phyloP scores from a whole-genome alignment of 2,329 filamentous ascomycete species.

The Penicillium sp. region DNA sequence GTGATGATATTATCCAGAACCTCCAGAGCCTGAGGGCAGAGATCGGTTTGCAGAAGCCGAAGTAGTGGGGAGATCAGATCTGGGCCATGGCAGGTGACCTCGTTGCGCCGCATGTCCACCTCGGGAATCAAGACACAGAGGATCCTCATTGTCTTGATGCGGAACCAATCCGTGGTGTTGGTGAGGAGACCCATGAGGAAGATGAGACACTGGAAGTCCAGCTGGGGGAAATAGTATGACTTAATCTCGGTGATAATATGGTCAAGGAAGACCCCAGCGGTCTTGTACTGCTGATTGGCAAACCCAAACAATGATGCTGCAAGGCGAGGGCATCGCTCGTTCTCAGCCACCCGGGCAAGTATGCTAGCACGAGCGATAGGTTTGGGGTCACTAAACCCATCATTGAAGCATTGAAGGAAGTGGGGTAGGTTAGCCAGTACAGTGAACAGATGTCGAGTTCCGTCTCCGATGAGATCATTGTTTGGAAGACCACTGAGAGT shows the following conservation, averaged over 20 bases:
- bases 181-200: conserved; percentile 87
- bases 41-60: conserved; percentile 80
- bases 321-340: conserved; percentile 59
- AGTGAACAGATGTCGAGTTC: conserved; percentile 72
- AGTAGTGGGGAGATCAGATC: conserved; percentile 90
- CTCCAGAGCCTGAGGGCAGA: conserved; percentile 81
- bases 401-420: conserved; percentile 71
- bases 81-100: conserved; percentile 81
- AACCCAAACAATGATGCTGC: conserved; percentile 62
- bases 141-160: conserved; percentile 84
- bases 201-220: conserved; percentile 75
- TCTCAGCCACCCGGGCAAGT: conserved; percentile 63
- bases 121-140: conserved; percentile 76
- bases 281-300: conserved; percentile 56
- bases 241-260: conserved; percentile 66
- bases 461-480: conserved; percentile 70
- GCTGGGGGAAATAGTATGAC: conserved; percentile 67
- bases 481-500: conserved; percentile 69
- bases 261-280: conserved; percentile 64
- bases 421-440: conserved; percentile 85
- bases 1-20: conserved; percentile 93
- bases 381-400: conserved; percentile 47
- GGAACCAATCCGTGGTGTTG: conserved; percentile 81
- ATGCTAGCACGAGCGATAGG: conserved; percentile 58
- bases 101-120: conserved; percentile 83